Evolutionary conservation across 495 filamentous ascomycete species (phyloP).

Genomic region (Penicillium bialowiezense): DNA sequence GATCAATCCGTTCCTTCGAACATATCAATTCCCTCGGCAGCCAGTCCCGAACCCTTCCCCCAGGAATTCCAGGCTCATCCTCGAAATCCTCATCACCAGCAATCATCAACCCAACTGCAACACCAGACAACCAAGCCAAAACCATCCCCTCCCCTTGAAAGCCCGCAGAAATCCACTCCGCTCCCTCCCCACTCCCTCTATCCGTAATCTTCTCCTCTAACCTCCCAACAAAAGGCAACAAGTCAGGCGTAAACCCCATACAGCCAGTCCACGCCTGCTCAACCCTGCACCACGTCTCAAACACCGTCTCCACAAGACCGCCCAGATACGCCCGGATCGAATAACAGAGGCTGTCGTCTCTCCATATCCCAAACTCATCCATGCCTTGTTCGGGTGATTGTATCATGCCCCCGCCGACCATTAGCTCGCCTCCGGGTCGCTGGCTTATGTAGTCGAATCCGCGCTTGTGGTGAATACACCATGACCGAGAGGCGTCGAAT

Average conservation of each 20-base stretch:
- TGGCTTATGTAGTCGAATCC: conserved; percentile 40
- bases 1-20: conserved; percentile 5
- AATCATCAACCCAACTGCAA: conserved; percentile 16
- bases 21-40: conserved; percentile 12
- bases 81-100: conserved; percentile 5
- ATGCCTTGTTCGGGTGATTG: conserved; percentile 23
- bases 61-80: conserved; percentile 9
- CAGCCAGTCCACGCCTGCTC: conserved; percentile 40
- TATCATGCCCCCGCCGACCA: conserved; percentile 26
- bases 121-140: conserved; percentile 17
- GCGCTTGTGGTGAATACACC: conserved; percentile 32
- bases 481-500: conserved; percentile 19
- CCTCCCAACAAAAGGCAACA: conserved; percentile 45
- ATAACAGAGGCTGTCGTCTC: conserved; percentile 26
- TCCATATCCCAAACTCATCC: conserved; percentile 28
- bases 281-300: background rate
- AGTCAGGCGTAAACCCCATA: conserved; percentile 45
- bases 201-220: conserved; percentile 28
- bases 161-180: conserved; percentile 47
- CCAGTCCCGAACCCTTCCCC: conserved; percentile 12
- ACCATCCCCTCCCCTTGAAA: conserved; percentile 49
- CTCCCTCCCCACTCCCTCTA: conserved; percentile 7
- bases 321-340: conserved; percentile 8
- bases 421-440: background rate
- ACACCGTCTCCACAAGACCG: conserved; percentile 4